phyloP scores from a whole-genome alignment of 148 eudicot genomes.

The Pouteria glomerata region DNA sequence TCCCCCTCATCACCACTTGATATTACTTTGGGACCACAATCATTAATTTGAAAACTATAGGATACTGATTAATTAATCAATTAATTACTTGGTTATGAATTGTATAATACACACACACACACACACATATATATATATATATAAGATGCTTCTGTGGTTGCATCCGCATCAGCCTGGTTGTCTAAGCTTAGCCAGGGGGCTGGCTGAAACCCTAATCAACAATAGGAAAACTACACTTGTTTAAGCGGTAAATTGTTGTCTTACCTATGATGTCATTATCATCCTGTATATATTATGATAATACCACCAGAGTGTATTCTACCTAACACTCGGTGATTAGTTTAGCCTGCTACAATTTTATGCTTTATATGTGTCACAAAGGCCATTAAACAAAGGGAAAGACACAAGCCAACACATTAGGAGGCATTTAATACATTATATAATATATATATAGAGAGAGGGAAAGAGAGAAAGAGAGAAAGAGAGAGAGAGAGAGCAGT shows the following conservation, averaged over 20 bases:
- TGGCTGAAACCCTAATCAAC: neutral
- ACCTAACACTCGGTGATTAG: neutral
- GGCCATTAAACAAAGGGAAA: neutral
- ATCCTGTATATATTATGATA: neutral
- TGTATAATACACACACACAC: too few species aligned
- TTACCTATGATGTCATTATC: slow-evolving; percentile 3
- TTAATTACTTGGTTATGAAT: neutral
- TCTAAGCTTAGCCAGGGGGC: too few species aligned
- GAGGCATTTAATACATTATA: neutral
- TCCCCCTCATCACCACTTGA: too few species aligned
- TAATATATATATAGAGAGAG: too few species aligned
- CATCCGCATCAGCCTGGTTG: neutral
- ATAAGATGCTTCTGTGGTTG: neutral
- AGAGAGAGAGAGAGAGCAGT: too few species aligned
- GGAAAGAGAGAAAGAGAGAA: too few species aligned
- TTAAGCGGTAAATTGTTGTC: neutral
- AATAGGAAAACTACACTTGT: neutral
- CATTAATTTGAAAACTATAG: neutral
- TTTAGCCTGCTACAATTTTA: neutral
- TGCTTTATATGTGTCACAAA: neutral
- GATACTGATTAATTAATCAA: too few species aligned
- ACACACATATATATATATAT: neutral
- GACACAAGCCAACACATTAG: slow-evolving; percentile 1
- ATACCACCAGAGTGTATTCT: neutral
- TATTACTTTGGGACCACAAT: neutral